Percentiles rank a stretch among this genome's conserved stretches.
phyloP scores from a whole-genome alignment of 345 rosid species.

The Dimocarpus longan region DNA sequence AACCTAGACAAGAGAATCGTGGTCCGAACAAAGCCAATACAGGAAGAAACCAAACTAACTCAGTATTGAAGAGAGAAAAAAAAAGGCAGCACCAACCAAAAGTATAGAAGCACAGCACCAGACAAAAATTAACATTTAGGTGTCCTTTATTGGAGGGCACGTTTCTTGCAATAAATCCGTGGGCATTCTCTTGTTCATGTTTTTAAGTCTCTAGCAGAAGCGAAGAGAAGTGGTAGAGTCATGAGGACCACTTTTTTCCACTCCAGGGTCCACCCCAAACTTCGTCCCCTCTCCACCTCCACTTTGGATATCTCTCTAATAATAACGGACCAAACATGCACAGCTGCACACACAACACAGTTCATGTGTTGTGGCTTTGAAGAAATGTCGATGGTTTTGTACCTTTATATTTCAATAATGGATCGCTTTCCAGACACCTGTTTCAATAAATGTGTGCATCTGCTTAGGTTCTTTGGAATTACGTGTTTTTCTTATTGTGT shows the following conservation, averaged over 20 bases:
- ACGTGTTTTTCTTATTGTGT: background rate
- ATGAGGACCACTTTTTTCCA: slow-evolving; percentile 18
- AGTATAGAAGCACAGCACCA: background rate
- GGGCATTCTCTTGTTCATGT: slow-evolving; percentile 13
- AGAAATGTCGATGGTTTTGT: background rate
- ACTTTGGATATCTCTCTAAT: too few relatives aligned
- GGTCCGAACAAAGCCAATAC: slow-evolving; percentile 28
- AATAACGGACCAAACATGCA: background rate
- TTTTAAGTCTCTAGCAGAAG: background rate
- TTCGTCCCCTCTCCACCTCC: background rate
- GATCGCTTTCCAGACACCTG: slow-evolving; percentile 5
- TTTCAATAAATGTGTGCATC: background rate
- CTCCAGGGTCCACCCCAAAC: background rate
- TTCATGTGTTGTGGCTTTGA: slow-evolving; percentile 20
- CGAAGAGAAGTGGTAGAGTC: background rate
- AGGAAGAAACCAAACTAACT: slow-evolving; percentile 9
- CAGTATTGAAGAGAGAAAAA: background rate
- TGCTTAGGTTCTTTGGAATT: background rate
- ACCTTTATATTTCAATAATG: background rate
- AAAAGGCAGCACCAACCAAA: slow-evolving; percentile 5
- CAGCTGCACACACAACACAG: background rate
- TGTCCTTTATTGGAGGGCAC: slow-evolving; percentile 16
- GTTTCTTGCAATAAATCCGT: slow-evolving; percentile 34
- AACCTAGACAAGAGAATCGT: slow-evolving; percentile 1
- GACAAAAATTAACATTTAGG: slow-evolving; percentile 14